These are phyloP conservation scores for Candida coleopterorum DNA, from an alignment of 805 yeast genomes.

Conservation along the genomic window DNA sequence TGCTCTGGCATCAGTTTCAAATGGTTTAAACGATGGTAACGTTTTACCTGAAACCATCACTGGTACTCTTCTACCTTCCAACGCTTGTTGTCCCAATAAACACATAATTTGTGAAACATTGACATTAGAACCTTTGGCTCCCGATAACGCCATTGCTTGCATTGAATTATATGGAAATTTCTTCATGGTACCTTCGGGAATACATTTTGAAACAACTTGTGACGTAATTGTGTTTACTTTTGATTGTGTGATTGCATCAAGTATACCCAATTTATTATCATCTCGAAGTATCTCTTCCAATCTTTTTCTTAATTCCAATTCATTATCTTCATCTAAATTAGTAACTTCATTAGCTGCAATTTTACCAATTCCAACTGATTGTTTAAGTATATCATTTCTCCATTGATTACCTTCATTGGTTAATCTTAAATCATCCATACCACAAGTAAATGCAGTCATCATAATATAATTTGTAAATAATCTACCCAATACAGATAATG, in stretches of 20 bases:
- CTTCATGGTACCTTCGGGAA: slow-evolving; percentile 95
- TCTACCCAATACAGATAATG: slow-evolving; percentile 89
- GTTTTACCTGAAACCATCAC: slow-evolving; percentile 99
- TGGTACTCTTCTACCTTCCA: slow-evolving; percentile 99
- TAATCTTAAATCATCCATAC: slow-evolving; percentile 97
- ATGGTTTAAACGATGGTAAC: slow-evolving; percentile 92
- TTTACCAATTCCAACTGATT: slow-evolving; percentile 79
- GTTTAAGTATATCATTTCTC: slow-evolving; percentile 78
- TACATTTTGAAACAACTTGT: slow-evolving; percentile 90
- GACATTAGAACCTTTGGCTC: slow-evolving; percentile 98
- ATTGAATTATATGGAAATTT: slow-evolving; percentile 91
- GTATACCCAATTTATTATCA: slow-evolving; percentile 82
- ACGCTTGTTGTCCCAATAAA: slow-evolving; percentile 96
- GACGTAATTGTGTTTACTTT: slow-evolving; percentile 90
- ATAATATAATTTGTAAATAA: slow-evolving; percentile 90
- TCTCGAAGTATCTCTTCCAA: slow-evolving; percentile 94
- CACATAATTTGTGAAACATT: slow-evolving; percentile 99
- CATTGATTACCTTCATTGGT: slow-evolving; percentile 87
- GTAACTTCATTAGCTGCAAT: slow-evolving; percentile 94
- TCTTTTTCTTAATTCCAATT: slow-evolving; percentile 78
- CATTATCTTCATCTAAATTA: slow-evolving; percentile 58
- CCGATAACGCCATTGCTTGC: slow-evolving; percentile 99
- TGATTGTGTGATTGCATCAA: slow-evolving; percentile 93
- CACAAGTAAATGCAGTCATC: slow-evolving; percentile 94
- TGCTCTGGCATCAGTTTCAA: slow-evolving; percentile 94